phyloP scores from a whole-genome alignment of 1,284 basidiomycete species.

The Cerrena zonata region DNA sequence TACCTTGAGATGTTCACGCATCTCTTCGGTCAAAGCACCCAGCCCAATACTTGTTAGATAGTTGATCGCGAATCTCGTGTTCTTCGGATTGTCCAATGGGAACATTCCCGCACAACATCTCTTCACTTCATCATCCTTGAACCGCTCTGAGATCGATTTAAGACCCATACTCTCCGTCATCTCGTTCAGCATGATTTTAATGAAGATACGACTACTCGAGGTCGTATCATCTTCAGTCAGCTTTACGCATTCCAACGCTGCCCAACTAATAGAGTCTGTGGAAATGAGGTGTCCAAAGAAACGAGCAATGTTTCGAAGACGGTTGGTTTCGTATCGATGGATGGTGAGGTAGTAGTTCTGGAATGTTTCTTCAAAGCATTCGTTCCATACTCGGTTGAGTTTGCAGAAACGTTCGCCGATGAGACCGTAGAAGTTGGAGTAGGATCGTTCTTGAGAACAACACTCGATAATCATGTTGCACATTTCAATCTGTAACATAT shows the following conservation, averaged over 20 bases:
- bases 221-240: conserved; percentile 99
- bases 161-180: conserved; percentile 91
- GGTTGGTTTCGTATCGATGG: conserved; percentile 97
- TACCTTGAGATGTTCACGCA: conserved; percentile 92
- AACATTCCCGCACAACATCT: conserved; percentile 80
- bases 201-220: conserved; percentile 90
- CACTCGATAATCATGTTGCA: conserved; percentile 99
- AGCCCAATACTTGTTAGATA: conserved; percentile 93
- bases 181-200: conserved; percentile 94
- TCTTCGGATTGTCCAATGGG: conserved; percentile 92
- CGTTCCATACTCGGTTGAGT: conserved; percentile 90
- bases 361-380: conserved; percentile 85
- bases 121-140: conserved; percentile 80
- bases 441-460: conserved; percentile 98
- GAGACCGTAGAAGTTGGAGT: conserved; percentile 92
- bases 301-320: conserved; percentile 91
- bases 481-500: conserved; percentile 69
- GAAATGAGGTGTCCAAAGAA: conserved; percentile 91
- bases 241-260: conserved; percentile 76
- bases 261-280: conserved; percentile 87
- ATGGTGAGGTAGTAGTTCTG: conserved; percentile 91
- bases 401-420: conserved; percentile 96
- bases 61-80: conserved; percentile 96
- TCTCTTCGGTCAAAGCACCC: conserved; percentile 87
- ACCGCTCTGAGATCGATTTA: conserved; percentile 76